Conservation (phyloP, 1,284 basidiomycete genomes). For the Puccinia polysora region DNA sequence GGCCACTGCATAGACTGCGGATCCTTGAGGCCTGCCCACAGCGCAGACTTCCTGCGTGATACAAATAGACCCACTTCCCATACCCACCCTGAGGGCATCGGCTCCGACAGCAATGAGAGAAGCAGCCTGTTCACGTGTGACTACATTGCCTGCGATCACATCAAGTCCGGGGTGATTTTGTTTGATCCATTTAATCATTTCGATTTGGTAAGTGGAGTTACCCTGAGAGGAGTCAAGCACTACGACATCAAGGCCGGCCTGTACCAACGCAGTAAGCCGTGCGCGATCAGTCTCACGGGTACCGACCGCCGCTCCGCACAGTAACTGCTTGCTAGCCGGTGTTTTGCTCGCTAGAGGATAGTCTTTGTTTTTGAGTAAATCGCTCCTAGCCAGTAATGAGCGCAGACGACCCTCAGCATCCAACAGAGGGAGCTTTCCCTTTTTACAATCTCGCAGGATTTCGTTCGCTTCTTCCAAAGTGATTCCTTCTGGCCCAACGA, state of each 20-base stretch:
- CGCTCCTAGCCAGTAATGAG: conserved; percentile 87
- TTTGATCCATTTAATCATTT: conserved; percentile 96
- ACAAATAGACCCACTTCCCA: conserved; percentile 98
- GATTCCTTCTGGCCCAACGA: conserved; percentile 77
- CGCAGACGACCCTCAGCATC: conserved; percentile 69
- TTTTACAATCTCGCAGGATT: conserved; percentile 92
- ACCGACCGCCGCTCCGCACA: conserved; percentile 93
- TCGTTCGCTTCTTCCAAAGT: conserved; percentile 88
- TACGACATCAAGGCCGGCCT: conserved; percentile 92
- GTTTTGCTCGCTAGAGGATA: conserved; percentile 92
- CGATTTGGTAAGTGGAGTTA: conserved; percentile 87
- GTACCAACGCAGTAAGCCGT: conserved; percentile 76
- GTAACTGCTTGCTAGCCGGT: conserved; percentile 88
- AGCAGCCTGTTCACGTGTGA: conserved; percentile 95
- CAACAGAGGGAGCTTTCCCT: conserved; percentile 92
- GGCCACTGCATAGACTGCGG: conserved; percentile 88
- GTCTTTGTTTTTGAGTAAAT: conserved; percentile 95
- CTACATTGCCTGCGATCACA: conserved; percentile 94
- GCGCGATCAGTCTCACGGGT: conserved; percentile 85
- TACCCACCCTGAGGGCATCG: conserved; percentile 88
- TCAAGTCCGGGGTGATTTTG: conserved; percentile 74
- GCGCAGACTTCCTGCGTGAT: conserved; percentile 99
- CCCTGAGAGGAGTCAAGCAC: conserved; percentile 95
- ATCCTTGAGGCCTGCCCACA: conserved; percentile 96
- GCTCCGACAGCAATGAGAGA: conserved; percentile 89